A percentile compares a stretch with the other conserved stretches of the same genome.
These are phyloP conservation scores for Coemansia sp. DNA, from an alignment of 192 early-diverging fungal species.

Conservation along the genomic window DNA sequence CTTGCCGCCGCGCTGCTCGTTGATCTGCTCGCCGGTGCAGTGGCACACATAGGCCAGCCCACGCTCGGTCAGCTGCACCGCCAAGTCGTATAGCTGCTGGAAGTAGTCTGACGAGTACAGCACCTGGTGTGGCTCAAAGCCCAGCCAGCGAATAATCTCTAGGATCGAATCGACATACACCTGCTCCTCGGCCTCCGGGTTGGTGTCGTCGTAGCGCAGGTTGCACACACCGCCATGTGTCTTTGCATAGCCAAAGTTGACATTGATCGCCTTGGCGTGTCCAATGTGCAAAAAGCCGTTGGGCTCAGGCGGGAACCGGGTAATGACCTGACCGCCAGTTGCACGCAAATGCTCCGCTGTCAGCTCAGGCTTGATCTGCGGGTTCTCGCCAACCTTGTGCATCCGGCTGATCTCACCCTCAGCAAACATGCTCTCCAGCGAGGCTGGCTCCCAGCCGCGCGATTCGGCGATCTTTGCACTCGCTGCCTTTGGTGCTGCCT, in stretches of 20 bases:
- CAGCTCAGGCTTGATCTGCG: slow-evolving; percentile 88
- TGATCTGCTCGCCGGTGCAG: slow-evolving; percentile 94
- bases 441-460: slow-evolving; percentile 40
- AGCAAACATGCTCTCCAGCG: slow-evolving; percentile 70
- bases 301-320: slow-evolving; percentile 99
- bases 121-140: slow-evolving; percentile 86
- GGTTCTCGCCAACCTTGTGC: slow-evolving; percentile 96
- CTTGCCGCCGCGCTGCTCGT: slow-evolving; percentile 88
- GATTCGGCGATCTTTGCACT: slow-evolving; percentile 20
- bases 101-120: slow-evolving; percentile 99
- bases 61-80: slow-evolving; percentile 82
- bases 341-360: slow-evolving; percentile 87
- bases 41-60: slow-evolving; percentile 94
- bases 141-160: slow-evolving; percentile 94
- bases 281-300: slow-evolving; percentile 99
- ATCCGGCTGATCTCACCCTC: slow-evolving; percentile 90
- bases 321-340: slow-evolving; percentile 89
- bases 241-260: slow-evolving; percentile 98
- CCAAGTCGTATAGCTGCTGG: slow-evolving; percentile 92
- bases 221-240: slow-evolving; percentile 88
- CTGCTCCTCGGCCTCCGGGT: slow-evolving; percentile 93
- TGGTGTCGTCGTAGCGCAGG: slow-evolving; percentile 88
- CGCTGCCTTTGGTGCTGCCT: slow-evolving; percentile 18
- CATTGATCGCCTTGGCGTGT: slow-evolving; percentile 99
- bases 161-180: slow-evolving; percentile 93